phyloP scores from a whole-genome alignment of 345 rosid species.

The Turnera subulata region DNA sequence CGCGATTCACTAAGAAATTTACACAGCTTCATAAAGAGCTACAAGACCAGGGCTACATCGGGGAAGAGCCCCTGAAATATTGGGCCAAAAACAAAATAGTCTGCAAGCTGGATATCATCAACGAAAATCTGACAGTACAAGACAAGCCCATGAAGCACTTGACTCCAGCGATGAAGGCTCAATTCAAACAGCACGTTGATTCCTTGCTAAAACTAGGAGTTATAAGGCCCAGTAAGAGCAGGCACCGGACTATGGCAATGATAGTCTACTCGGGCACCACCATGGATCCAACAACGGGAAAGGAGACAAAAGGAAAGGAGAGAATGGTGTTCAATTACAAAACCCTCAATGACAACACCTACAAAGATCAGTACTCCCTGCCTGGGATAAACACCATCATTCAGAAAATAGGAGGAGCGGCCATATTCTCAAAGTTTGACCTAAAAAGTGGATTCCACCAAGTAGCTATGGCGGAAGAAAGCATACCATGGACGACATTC shows the following conservation, averaged over 20 bases:
- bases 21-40: too few species aligned
- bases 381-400: not conserved
- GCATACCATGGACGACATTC: not conserved
- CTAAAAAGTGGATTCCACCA: not conserved
- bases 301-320: not conserved
- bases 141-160: not conserved
- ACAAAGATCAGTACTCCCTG: not conserved
- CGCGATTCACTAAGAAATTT: too few species aligned
- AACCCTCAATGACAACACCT: not conserved
- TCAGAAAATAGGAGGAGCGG: not conserved
- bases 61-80: not conserved
- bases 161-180: not conserved
- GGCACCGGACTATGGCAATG: not conserved
- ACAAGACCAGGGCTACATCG: not conserved
- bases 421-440: not conserved
- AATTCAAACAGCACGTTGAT: not conserved
- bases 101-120: not conserved
- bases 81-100: not conserved
- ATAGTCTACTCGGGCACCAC: not conserved
- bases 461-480: not conserved
- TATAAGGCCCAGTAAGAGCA: not conserved
- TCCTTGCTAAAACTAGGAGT: not conserved
- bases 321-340: slow-evolving; percentile 3
- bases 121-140: not conserved
- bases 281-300: not conserved